phyloP scores from a whole-genome alignment of 2,329 filamentous ascomycete species.

The Sporothrix inflata region DNA sequence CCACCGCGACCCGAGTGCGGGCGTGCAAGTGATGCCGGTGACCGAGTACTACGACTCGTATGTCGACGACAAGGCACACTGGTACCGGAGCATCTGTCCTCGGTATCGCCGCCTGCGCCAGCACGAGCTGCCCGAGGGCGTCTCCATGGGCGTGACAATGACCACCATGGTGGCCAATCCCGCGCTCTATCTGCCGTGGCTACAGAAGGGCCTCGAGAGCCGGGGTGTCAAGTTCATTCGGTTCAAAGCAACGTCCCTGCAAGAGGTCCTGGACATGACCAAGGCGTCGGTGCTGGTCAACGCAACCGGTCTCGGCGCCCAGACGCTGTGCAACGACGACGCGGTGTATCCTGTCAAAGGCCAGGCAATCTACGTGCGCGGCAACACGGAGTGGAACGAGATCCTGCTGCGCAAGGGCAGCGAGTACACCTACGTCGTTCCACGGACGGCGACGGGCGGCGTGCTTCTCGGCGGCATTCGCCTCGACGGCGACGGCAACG shows the following conservation, averaged over 20 bases:
- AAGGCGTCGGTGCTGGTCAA: constrained; percentile 21
- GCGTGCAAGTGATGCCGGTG: constrained; percentile 6
- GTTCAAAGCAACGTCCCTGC: neutral
- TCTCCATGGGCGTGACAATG: constrained; percentile 18
- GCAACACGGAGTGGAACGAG: constrained; percentile 16
- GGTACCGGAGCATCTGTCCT: constrained; percentile 11
- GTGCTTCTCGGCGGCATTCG: constrained; percentile 8
- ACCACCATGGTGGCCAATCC: constrained; percentile 13
- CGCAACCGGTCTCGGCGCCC: constrained; percentile 24
- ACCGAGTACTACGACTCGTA: constrained; percentile 23
- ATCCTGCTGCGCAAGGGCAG: constrained; percentile 21
- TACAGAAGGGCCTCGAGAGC: constrained; percentile 10
- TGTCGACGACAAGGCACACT: neutral
- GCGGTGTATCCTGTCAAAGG: constrained; percentile 15
- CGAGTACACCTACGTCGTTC: constrained; percentile 26
- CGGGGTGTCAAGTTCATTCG: constrained; percentile 19
- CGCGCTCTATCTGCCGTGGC: constrained; percentile 15
- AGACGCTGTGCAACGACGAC: constrained; percentile 13
- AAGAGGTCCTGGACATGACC: constrained; percentile 5
- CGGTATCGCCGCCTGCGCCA: constrained; percentile 8
- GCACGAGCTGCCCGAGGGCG: constrained; percentile 21
- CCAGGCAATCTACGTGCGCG: constrained; percentile 21
- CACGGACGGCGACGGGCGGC: constrained; percentile 21
- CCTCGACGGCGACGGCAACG: neutral
- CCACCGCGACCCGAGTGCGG: constrained; percentile 16